phyloP scores from a whole-genome alignment of 805 yeast species.

The Cyberlindnera mississippiensis region DNA sequence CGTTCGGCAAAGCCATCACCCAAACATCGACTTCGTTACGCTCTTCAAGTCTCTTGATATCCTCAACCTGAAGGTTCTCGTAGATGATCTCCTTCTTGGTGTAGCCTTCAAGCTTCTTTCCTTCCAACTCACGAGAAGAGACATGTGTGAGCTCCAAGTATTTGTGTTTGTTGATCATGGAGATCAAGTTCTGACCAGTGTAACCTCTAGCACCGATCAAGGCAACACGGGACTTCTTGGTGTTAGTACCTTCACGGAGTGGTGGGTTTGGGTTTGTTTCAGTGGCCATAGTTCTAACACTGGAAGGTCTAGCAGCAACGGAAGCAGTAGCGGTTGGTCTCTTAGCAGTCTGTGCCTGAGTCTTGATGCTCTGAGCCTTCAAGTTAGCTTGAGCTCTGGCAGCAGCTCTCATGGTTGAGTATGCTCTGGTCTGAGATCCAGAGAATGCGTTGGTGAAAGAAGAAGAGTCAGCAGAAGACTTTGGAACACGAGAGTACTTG shows the following conservation, averaged over 20 bases:
- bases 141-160: conserved; percentile 86
- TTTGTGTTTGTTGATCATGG: conserved; percentile 84
- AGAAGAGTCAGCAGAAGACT: conserved; percentile 23
- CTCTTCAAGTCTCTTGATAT: conserved; percentile 73
- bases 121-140: conserved; percentile 91
- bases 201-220: conserved; percentile 98
- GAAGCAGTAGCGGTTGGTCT: conserved; percentile 25
- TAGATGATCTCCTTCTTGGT: conserved; percentile 75
- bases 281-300: conserved; percentile 33
- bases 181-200: conserved; percentile 91
- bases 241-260: conserved; percentile 56
- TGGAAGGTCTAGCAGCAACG: conserved; percentile 22
- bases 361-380: neutral
- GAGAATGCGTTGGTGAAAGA: conserved; percentile 36
- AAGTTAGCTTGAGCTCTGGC: conserved; percentile 2
- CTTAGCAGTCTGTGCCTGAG: conserved; percentile 16
- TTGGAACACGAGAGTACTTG: conserved; percentile 31
- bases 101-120: conserved; percentile 84
- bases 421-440: conserved; percentile 45
- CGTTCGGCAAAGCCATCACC: conserved; percentile 99
- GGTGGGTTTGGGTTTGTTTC: conserved; percentile 70
- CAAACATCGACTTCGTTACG: conserved; percentile 83
- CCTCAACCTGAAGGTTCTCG: conserved; percentile 84
- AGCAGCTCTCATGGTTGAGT: conserved; percentile 38
- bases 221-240: conserved; percentile 69